Percentiles rank a stretch among this genome's conserved stretches.
Conservation (phyloP, 495 filamentous ascomycete genomes). For the Xylaria nigripes region DNA sequence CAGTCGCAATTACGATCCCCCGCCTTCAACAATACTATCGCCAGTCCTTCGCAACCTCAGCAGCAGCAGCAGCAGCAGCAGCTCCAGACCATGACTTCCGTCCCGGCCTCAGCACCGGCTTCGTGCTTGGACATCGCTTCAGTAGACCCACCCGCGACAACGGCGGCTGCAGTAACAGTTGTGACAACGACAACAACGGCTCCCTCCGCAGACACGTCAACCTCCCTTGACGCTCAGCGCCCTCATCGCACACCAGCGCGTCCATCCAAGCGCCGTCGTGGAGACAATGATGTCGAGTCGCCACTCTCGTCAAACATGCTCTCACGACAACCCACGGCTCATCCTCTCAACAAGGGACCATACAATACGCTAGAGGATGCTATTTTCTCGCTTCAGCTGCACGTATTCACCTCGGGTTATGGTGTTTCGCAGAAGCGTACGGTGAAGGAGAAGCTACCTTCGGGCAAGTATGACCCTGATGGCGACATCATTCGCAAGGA, state of each 20-base stretch:
- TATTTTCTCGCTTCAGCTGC: constrained; percentile 21
- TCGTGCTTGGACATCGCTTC: constrained; percentile 3
- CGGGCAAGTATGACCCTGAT: constrained; percentile 22
- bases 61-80: constrained; percentile 9
- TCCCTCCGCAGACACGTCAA: background rate
- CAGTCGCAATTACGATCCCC: constrained; percentile 10
- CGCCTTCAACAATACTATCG: background rate
- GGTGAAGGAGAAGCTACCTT: constrained; percentile 25
- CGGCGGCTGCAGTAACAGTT: background rate
- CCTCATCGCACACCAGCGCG: constrained; percentile 13
- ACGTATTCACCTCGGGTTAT: constrained; percentile 25
- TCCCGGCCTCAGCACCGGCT: background rate
- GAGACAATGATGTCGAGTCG: constrained; percentile 39
- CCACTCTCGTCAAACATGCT: constrained; percentile 55
- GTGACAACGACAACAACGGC: background rate
- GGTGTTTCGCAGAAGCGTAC: constrained; percentile 27
- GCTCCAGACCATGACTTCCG: constrained; percentile 1
- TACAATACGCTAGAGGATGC: constrained; percentile 22
- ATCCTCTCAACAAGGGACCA: constrained; percentile 66
- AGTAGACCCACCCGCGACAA: background rate
- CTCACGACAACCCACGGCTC: constrained; percentile 53
- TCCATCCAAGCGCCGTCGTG: constrained; percentile 15
- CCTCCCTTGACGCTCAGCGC: background rate
- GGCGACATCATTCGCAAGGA: constrained; percentile 23
- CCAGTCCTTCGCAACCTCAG: background rate